Base-by-base conservation (phyloP, 2,329 filamentous ascomycete genomes). In the Chaetomium globosum region DNA sequence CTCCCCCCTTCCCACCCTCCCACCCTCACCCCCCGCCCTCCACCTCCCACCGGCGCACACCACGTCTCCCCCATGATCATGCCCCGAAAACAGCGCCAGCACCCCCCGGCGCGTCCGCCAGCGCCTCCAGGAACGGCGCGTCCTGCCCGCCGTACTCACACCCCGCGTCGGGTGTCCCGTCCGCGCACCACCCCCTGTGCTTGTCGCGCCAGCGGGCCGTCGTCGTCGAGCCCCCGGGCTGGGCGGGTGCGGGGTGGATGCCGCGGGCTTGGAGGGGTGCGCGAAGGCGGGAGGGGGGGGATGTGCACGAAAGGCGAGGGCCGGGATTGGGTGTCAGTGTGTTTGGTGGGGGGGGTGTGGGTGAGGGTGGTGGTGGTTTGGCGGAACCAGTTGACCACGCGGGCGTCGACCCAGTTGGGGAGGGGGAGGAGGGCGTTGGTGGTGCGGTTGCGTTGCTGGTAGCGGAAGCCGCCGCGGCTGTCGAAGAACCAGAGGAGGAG, bases 401-500 rank as follows among this genome's bases (percentile, higher is more conserved):
- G 74, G 19, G 59, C 33, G 61, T 82, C 77, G 2, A 83, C 80
- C 81, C 81, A 83, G 69, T 81, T 70, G 26, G 66, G 70, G 66
- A 71, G 62, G 8, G 70, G 71, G 13, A 74, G 64, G 1, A 53
- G 61, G 13, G 67, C 39, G 30, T 70, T 71, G 1, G 65, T 63
- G 3, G 21, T 55, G 2, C 63, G 12, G 59, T 71, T 60, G 2
- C 16, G 36, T 30, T 71, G 52, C 63, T 78, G 79, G 71, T 77
- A 82, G 23, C 74, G 71, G 65, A 75, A 75, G 21, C 83, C 83
- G 46, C 84, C 83, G 53, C 81, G 78, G 61, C 77, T 81, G 73
- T 89, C 86, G 69, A 89, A 88, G 74, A 88, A 88, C 84, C 85
- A 89, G 2, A 89, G 75, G 2, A 88, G 72, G n/a, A 75, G 68